Evolutionary conservation across 1,139 yeast species (phyloP).

Genomic region (Scheffersomyces quercinus): DNA sequence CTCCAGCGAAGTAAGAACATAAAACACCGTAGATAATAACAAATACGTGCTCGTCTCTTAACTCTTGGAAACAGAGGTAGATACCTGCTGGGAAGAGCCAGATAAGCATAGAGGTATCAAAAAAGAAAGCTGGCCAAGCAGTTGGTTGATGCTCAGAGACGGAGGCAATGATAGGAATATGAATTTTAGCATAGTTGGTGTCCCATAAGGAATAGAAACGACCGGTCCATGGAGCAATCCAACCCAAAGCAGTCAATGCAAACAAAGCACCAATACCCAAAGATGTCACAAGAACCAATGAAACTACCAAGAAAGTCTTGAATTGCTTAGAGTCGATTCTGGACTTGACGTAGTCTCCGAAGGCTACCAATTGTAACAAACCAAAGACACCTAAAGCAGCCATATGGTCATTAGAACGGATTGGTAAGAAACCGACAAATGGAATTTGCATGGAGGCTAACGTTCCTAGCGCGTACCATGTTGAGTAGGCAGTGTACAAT

Average conservation of each 20-base stretch:
- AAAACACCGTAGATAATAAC: slow-evolving; percentile 86
- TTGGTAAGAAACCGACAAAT: slow-evolving; percentile 95
- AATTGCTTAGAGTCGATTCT: slow-evolving; percentile 76
- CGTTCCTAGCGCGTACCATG: slow-evolving; percentile 97
- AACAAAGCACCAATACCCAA: slow-evolving; percentile 74
- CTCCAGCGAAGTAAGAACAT: slow-evolving; percentile 98
- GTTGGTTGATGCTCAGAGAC: slow-evolving; percentile 99
- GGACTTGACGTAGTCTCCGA: slow-evolving; percentile 79
- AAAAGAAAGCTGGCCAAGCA: slow-evolving; percentile 98
- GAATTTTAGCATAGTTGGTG: slow-evolving; percentile 94
- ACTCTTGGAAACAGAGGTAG: slow-evolving; percentile 83
- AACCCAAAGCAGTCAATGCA: slow-evolving; percentile 82
- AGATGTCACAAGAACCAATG: slow-evolving; percentile 54
- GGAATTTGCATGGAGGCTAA: slow-evolving; percentile 99
- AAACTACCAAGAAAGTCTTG: slow-evolving; percentile 65
- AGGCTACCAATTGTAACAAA: slow-evolving; percentile 82
- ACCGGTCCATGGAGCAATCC: slow-evolving; percentile 99
- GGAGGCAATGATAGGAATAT: slow-evolving; percentile 97
- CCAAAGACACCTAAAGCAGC: slow-evolving; percentile 98
- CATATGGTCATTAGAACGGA: slow-evolving; percentile 98
- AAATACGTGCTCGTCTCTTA: slow-evolving; percentile 90
- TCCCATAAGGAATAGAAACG: slow-evolving; percentile 99
- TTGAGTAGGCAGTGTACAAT: slow-evolving; percentile 86
- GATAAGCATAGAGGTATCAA: slow-evolving; percentile 87
- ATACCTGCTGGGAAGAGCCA: slow-evolving; percentile 99